A percentile compares a stretch with the other conserved stretches of the same genome.
phyloP scores from a whole-genome alignment of 257 asterid species.

The Scutellaria baicalensis region DNA sequence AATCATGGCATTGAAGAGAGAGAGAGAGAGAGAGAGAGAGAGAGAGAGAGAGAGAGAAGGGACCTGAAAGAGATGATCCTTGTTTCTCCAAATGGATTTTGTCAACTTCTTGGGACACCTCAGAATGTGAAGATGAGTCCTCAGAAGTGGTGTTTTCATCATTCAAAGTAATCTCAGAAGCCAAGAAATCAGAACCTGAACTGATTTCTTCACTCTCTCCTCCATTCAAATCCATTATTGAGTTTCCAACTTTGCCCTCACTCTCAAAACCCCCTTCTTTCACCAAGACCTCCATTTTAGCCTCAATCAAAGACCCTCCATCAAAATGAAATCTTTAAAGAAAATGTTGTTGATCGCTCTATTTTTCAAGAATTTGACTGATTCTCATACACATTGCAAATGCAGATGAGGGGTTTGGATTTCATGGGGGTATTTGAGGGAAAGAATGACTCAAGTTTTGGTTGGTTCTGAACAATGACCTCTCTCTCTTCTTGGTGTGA shows the following conservation, averaged over 20 bases:
- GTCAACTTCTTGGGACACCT: constrained; percentile 23
- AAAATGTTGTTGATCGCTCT: constrained; percentile 14
- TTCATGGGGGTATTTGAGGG: constrained; percentile 8
- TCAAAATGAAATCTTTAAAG: constrained; percentile 29
- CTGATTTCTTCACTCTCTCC: constrained; percentile 32
- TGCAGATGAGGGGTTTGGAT: constrained; percentile 17
- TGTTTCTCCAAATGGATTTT: constrained; percentile 39
- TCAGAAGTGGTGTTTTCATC: constrained; percentile 39
- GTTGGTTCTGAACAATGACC: constrained; percentile 6
- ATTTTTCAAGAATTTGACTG: constrained; percentile 18
- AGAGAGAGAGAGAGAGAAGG: background rate
- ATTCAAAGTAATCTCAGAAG: constrained; percentile 36
- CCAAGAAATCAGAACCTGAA: constrained; percentile 41
- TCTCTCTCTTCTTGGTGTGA: constrained; percentile 25
- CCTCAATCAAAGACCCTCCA: constrained; percentile 33
- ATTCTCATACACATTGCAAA: constrained; percentile 30
- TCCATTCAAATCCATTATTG: constrained; percentile 15
- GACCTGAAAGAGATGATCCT: constrained; percentile 54
- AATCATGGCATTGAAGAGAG: background rate
- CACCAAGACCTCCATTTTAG: constrained; percentile 30
- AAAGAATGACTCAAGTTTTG: constrained; percentile 16
- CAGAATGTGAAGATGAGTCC: constrained; percentile 42
- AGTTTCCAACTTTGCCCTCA: constrained; percentile 9
- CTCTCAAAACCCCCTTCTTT: constrained; percentile 14
- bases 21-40: background rate